Base-by-base conservation (phyloP, 495 filamentous ascomycete genomes). In the Penicillium verhagenii region DNA sequence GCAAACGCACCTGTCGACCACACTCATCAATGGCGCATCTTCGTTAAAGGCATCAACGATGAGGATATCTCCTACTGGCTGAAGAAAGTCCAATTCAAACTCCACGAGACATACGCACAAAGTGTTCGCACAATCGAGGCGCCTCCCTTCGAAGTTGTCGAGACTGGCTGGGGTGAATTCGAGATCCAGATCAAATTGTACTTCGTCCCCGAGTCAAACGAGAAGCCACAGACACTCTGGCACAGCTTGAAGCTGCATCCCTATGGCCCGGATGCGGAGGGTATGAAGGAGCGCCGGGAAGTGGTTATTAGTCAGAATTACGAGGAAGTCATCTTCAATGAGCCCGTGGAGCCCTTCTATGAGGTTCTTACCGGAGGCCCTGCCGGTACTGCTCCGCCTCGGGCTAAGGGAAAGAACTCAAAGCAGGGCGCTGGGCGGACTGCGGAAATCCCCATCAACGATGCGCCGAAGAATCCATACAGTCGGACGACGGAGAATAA, bases 141-240 rank as follows among this genome's bases (percentile, higher is more conserved):
- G 42, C 84, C 84, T 24, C 87, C 93, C 24, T 97, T 96, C 69
- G 82, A 89, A 67, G 88, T 97, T 40, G 79, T 79, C 47, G 94
- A 97, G 72, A 96, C 92, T 0, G 94, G 94, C 33, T 98, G 93
- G 91, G 94, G 94, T 60, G 94, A 96, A 76, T 98, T 98, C 76
- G 89, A 94, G 64, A 92, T 97, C 58, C 86, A 90, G 53, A 88
- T 98, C 66, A 90, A 96, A 64, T 74, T 98, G 0, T 92, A 91
- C 75, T 97, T 96, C 70, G 82, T 89, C 19, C 83, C 87, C 19
- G 89, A 96, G 60, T 87, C 85, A 29, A 80, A 78, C 63, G 94
- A 97, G 74, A 97, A 97, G 71, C 87, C 93, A 10, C 88, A 94
- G 72, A 94, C 90, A 0, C 76, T 96, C 0, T 94, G 90, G 74